These are phyloP conservation scores for Omphalea diandra DNA, from an alignment of 441 rosid species.

Conservation along the genomic window DNA sequence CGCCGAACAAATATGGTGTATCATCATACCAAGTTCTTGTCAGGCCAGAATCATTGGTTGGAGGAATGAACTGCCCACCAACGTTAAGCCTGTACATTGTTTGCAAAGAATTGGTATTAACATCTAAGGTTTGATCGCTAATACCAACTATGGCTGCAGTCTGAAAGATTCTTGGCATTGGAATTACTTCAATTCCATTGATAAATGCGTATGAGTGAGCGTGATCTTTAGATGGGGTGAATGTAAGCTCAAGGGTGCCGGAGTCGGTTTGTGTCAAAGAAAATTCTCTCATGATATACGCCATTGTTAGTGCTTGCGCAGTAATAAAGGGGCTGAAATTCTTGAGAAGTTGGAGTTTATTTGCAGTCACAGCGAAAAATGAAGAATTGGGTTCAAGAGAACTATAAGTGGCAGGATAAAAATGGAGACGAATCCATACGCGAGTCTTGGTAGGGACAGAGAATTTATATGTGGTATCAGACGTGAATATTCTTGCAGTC, in stretches of 20 bases:
- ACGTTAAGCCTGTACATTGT: slow-evolving; percentile 59
- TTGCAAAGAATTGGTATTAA: slow-evolving; percentile 35
- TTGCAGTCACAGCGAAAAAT: slow-evolving; percentile 49
- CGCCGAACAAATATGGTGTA: slow-evolving; percentile 54
- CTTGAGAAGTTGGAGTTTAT: slow-evolving; percentile 56
- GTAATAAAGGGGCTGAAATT: slow-evolving; percentile 71
- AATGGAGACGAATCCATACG: slow-evolving; percentile 63
- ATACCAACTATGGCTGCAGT: slow-evolving; percentile 43
- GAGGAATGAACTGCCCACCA: slow-evolving; percentile 59
- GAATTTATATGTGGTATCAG: slow-evolving; percentile 48
- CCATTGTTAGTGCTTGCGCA: slow-evolving; percentile 67
- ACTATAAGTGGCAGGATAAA: slow-evolving; percentile 60
- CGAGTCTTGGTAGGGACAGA: slow-evolving; percentile 44
- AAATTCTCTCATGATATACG: slow-evolving; percentile 64
- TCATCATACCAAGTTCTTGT: slow-evolving; percentile 67
- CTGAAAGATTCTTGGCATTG: slow-evolving; percentile 51
- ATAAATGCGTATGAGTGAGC: slow-evolving; percentile 55
- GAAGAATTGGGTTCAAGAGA: slow-evolving; percentile 43
- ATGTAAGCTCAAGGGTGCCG: slow-evolving; percentile 45
- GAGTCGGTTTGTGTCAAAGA: slow-evolving; percentile 38
- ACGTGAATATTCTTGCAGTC: slow-evolving; percentile 67
- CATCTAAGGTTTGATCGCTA: slow-evolving; percentile 36
- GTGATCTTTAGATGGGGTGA: slow-evolving; percentile 45
- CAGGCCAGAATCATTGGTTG: slow-evolving; percentile 48
- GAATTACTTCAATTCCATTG: slow-evolving; percentile 66